Base-by-base conservation (phyloP, 768 basidiomycete species). In the Leccinum variicolor region DNA sequence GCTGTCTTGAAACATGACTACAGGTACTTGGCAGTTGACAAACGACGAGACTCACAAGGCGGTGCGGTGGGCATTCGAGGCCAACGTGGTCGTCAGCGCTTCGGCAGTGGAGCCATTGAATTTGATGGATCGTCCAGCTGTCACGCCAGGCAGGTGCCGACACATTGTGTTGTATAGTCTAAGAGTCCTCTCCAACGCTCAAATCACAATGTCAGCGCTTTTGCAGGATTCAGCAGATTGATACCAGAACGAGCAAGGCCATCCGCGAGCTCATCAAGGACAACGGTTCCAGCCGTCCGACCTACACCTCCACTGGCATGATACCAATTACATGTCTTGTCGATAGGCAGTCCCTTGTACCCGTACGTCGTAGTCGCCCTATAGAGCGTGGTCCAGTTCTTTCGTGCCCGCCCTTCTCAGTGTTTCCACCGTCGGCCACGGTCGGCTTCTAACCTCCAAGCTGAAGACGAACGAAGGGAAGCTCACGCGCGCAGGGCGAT, bases 191-290 rank as follows among this genome's bases (percentile, higher is more conserved):
- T 8, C 8, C 17, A 9, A 36, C 8, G 13, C 7, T 19, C 41
- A 19, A 41, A 41, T 19, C n/a, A 0, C 54, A n/a, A 28, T 17
- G n/a, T 43, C 11, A 52, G 2, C 9, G 10, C 43, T 33, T 21
- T n/a, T 2, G 5, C 50, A 59, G 60, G 55, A 53, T 25, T 58
- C 58, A 0, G 50, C 56, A n/a, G 53, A 62, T 7, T 47, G 54
- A 60, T 59, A 56, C 31, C 1, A 47, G 66, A 89, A 90, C 72
- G 89, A 91, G 68, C 73, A 69, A 49, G 82, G 87, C 85, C 28
- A 83, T 90, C 65, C 73, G 73, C 55, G 79, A 81, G 60, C 86
- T 83, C 64, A 79, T 81, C 69, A 62, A 69, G 10, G 67, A 70
- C 47, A 69, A 78, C n/a, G 72, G 73, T 53, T 79, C 10, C 80